phyloP scores from a whole-genome alignment of 108 stramenopile species.

The Licmophora abbreviata region DNA sequence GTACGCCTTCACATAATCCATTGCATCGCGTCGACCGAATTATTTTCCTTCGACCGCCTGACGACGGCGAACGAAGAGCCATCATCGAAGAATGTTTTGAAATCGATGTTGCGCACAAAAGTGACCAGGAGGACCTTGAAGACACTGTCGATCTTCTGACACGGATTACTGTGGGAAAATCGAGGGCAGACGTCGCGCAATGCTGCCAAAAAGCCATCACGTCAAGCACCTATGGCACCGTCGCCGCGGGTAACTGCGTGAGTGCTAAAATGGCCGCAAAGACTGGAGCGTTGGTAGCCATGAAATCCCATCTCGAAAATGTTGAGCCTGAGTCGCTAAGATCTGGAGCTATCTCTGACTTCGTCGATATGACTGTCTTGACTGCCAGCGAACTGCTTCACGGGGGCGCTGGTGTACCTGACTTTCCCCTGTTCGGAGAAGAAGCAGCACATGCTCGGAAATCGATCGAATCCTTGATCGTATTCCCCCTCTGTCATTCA shows the following conservation, averaged over 20 bases:
- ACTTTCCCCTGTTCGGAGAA: slow-evolving; percentile 45
- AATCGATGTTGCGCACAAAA: background rate
- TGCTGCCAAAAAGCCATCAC: slow-evolving; percentile 45
- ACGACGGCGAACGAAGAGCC: slow-evolving; percentile 30
- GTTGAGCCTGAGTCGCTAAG: slow-evolving; percentile 51
- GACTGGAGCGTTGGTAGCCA: slow-evolving; percentile 16
- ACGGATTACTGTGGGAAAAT: slow-evolving; percentile 41
- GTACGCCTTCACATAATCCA: slow-evolving; percentile 17
- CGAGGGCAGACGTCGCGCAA: slow-evolving; percentile 52
- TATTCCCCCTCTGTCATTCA: slow-evolving; percentile 64
- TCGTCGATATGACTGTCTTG: slow-evolving; percentile 65
- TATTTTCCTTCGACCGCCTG: slow-evolving; percentile 30
- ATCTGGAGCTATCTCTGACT: slow-evolving; percentile 43
- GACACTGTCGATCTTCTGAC: slow-evolving; percentile 17
- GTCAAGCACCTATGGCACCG: slow-evolving; percentile 1
- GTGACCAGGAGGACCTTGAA: background rate
- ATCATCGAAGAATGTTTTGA: slow-evolving; percentile 32
- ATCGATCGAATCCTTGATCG: slow-evolving; percentile 51
- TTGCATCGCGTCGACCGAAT: slow-evolving; percentile 44
- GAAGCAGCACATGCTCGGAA: slow-evolving; percentile 43
- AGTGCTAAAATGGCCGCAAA: background rate
- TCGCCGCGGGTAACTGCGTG: background rate
- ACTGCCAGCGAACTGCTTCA: slow-evolving; percentile 38
- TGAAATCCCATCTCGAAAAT: slow-evolving; percentile 35
- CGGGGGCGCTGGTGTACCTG: background rate